Conservation (phyloP, 1,139 yeast species). For the Kodamaea arcana region DNA sequence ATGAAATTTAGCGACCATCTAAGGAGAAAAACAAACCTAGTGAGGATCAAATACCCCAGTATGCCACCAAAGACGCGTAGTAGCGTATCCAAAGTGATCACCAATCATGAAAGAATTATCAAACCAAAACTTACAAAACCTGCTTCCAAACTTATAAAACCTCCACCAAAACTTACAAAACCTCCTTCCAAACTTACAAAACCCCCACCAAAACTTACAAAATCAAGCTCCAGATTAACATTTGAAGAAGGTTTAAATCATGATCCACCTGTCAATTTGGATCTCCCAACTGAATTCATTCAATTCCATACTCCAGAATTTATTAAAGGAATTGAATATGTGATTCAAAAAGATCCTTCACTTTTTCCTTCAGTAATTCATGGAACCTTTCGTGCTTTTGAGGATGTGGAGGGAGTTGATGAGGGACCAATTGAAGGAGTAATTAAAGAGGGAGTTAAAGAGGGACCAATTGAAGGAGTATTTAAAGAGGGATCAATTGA, state of each 20-base stretch:
- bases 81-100: no score
- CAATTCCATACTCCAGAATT: conserved; percentile 43
- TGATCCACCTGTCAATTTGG: conserved; percentile 21
- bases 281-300: conserved; percentile 39
- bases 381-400: conserved; percentile 28
- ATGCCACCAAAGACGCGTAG: no score
- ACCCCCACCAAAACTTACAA: not conserved
- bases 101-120: no score
- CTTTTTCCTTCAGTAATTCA: conserved; percentile 32
- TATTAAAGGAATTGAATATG: conserved; percentile 36
- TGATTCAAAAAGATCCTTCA: conserved; percentile 41
- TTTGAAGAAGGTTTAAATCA: conserved; percentile 29
- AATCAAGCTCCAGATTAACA: conserved; percentile 2
- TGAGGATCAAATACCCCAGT: no score
- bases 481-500: conserved; percentile 8
- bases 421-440: conserved; percentile 17
- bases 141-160: conserved; percentile 3
- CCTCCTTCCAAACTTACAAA: conserved; percentile 4
- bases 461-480: conserved; percentile 15
- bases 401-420: no score
- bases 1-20: no score
- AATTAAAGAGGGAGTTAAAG: conserved; percentile 9
- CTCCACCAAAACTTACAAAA: conserved; percentile 1
- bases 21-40: no score
- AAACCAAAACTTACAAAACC: conserved; percentile 2